phyloP scores from a whole-genome alignment of 2,329 filamentous ascomycete species.

The Peltaster fructicola region DNA sequence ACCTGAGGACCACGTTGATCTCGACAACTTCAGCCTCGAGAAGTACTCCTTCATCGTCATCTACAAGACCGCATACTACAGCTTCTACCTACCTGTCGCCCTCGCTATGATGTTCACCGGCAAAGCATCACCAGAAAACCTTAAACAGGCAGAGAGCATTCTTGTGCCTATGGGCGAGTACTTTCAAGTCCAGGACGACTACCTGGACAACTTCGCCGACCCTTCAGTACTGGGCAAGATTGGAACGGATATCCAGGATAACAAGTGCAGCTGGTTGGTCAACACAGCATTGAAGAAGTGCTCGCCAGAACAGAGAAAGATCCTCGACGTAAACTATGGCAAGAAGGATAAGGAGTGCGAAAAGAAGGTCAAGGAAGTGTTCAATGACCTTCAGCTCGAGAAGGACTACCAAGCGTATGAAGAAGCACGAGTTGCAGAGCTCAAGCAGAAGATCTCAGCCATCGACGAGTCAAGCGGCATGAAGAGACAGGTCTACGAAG shows the following conservation, averaged over 20 bases:
- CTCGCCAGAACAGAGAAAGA: slow-evolving; percentile 67
- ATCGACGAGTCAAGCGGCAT: slow-evolving; percentile 77
- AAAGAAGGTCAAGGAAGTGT: slow-evolving; percentile 73
- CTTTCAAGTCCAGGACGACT: slow-evolving; percentile 98
- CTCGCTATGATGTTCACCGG: slow-evolving; percentile 74
- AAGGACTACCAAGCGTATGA: slow-evolving; percentile 76
- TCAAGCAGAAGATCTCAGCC: slow-evolving; percentile 55
- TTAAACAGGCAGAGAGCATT: slow-evolving; percentile 77
- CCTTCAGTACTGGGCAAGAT: slow-evolving; percentile 94
- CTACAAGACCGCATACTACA: slow-evolving; percentile 99
- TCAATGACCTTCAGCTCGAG: slow-evolving; percentile 69
- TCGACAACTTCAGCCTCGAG: slow-evolving; percentile 84
- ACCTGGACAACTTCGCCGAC: slow-evolving; percentile 92
- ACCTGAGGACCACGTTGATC: slow-evolving; percentile 80
- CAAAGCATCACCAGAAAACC: slow-evolving; percentile 70
- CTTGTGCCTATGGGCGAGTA: slow-evolving; percentile 96
- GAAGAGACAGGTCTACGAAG: slow-evolving; percentile 78
- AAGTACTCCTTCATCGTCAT: slow-evolving; percentile 98
- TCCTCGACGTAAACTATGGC: slow-evolving; percentile 87
- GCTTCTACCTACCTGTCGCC: slow-evolving; percentile 93
- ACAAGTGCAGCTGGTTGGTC: slow-evolving; percentile 98
- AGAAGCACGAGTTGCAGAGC: slow-evolving; percentile 65
- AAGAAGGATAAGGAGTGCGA: slow-evolving; percentile 74
- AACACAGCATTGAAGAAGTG: slow-evolving; percentile 77
- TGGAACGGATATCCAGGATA: slow-evolving; percentile 96